Conservation (phyloP, 345 rosid species). For the Salix udensis region DNA sequence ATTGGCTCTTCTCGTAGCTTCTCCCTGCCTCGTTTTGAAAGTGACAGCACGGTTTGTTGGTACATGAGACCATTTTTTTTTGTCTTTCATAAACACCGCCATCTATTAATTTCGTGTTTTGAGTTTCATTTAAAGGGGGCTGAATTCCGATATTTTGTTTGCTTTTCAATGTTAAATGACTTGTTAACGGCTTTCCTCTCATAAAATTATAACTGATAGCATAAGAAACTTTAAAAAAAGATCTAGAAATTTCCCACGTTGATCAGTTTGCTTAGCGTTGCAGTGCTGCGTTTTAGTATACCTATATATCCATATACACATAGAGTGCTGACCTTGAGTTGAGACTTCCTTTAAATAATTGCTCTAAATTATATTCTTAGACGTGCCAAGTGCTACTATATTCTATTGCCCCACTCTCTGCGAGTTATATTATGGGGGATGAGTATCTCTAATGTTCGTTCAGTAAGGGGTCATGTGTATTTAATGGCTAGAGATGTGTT, state of each 20-base stretch:
- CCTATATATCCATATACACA: background rate
- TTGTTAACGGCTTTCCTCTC: background rate
- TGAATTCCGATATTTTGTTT: background rate
- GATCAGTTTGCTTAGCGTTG: background rate
- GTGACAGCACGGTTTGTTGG: constrained; percentile 14
- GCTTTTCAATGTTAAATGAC: constrained; percentile 1
- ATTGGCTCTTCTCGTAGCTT: background rate
- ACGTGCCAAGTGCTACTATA: too few relatives aligned
- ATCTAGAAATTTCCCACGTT: background rate
- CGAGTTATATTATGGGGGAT: too few relatives aligned
- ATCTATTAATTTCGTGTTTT: background rate
- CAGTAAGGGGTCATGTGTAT: too few relatives aligned
- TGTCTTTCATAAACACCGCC: constrained; percentile 6
- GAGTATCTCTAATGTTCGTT: too few relatives aligned
- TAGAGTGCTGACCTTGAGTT: background rate
- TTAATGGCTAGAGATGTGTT: too few relatives aligned
- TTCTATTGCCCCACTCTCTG: too few relatives aligned
- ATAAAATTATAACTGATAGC: background rate
- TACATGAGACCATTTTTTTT: background rate
- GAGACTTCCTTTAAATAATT: background rate
- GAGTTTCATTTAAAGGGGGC: background rate
- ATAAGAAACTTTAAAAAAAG: background rate
- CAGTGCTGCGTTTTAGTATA: background rate
- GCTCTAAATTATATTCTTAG: background rate
- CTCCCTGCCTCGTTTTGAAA: constrained; percentile 21